A percentile compares a stretch with the other conserved stretches of the same genome.
These are phyloP conservation scores for Durotheca rogersii DNA, from an alignment of 495 filamentous ascomycete genomes.

Conservation along the genomic window DNA sequence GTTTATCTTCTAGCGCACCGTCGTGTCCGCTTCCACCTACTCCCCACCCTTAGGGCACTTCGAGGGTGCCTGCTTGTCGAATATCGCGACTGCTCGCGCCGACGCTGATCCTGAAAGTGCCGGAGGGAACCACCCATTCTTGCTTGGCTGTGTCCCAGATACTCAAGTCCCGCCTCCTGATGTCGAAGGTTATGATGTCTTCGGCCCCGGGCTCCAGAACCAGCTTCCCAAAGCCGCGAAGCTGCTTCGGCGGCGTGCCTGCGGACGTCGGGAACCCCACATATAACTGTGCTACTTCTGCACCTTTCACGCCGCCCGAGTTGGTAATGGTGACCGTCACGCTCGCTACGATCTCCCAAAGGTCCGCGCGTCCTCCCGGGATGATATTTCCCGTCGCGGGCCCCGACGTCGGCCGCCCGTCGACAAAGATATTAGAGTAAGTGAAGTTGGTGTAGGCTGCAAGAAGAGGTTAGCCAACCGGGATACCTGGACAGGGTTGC, in stretches of 20 bases:
- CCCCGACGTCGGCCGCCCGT: constrained; percentile 47
- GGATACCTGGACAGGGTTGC: too few species aligned
- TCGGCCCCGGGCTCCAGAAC: constrained; percentile 46
- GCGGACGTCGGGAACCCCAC: constrained; percentile 48
- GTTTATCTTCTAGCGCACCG: too few species aligned
- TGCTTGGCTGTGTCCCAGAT: constrained; percentile 54
- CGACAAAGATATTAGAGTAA: constrained; percentile 48
- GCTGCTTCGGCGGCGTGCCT: constrained; percentile 53
- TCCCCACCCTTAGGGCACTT: constrained; percentile 22
- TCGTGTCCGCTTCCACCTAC: too few species aligned
- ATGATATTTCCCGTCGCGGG: constrained; percentile 58
- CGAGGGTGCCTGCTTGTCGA: constrained; percentile 44
- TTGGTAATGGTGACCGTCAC: constrained; percentile 65
- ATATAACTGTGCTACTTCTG: constrained; percentile 73
- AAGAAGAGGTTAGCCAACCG: background rate
- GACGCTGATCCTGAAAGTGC: constrained; percentile 48
- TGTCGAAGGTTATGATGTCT: constrained; percentile 48
- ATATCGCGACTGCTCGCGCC: constrained; percentile 56
- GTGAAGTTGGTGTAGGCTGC: constrained; percentile 62
- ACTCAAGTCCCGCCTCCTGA: constrained; percentile 55
- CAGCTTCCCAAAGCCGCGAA: constrained; percentile 61
- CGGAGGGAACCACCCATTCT: constrained; percentile 55
- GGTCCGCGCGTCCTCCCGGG: constrained; percentile 65
- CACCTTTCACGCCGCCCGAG: constrained; percentile 64
- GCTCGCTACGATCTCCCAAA: constrained; percentile 61